phyloP scores from a whole-genome alignment of 2,329 filamentous ascomycete genomes.

The Colletotrichum paranaense region DNA sequence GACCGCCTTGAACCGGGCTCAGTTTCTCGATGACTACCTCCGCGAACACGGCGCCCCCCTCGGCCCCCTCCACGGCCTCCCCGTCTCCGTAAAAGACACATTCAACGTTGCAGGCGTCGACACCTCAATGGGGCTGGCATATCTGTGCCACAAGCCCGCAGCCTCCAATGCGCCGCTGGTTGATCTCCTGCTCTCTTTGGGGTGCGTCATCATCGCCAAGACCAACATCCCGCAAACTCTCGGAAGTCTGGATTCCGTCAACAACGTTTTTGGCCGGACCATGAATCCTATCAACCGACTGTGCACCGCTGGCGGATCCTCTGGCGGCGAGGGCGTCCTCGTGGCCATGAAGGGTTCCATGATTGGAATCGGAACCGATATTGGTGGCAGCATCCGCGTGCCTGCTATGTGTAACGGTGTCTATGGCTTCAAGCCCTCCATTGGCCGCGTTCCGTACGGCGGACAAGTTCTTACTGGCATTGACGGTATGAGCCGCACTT shows the following conservation, averaged over 20 bases:
- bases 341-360: constrained; percentile 23
- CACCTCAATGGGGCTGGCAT: constrained; percentile 52
- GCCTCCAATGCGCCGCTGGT: constrained; percentile 43
- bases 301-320: constrained; percentile 29
- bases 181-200: constrained; percentile 44
- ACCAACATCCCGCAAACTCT: constrained; percentile 44
- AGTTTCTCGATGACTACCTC: constrained; percentile 59
- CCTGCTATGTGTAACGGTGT: constrained; percentile 33
- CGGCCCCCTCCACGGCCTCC: constrained; percentile 72
- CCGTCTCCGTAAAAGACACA: constrained; percentile 63
- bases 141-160: constrained; percentile 46
- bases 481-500: constrained; percentile 25
- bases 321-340: constrained; percentile 27
- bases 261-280: constrained; percentile 30
- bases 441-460: constrained; percentile 20
- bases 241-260: constrained; percentile 34
- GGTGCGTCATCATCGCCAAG: constrained; percentile 37
- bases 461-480: constrained; percentile 2
- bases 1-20: constrained; percentile 58
- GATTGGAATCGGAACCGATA: constrained; percentile 28
- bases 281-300: constrained; percentile 32
- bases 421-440: constrained; percentile 31
- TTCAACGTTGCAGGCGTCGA: constrained; percentile 58
- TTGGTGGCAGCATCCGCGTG: constrained; percentile 32
- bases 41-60: constrained; percentile 52